Base-by-base conservation (phyloP, 495 filamentous ascomycete species). In the Wilcoxina mikolae region DNA sequence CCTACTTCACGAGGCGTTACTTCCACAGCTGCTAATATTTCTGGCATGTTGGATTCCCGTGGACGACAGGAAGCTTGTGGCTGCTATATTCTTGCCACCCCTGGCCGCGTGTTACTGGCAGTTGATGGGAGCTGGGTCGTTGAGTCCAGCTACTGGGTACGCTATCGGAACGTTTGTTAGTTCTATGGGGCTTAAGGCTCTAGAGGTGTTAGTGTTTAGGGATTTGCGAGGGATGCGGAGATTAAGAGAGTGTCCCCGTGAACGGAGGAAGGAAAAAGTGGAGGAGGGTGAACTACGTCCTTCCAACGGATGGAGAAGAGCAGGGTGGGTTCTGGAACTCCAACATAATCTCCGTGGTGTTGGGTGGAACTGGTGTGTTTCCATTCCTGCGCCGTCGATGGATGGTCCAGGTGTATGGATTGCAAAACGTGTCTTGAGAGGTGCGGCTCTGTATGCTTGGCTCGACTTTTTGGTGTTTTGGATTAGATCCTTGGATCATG, bases 381-480 rank as follows among this genome's bases (percentile, higher is more conserved):
- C 9, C 3, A 15, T 15, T 11, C 49, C 11, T 2, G 29, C 11
- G 15, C 11, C 9, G 12, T 3, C 10, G n/a, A 26, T 15, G 15
- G 31, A 10, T n/a, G 17, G 27, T 1, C 28, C 11, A 2, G 22
- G 2, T 17, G 18, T 9, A 38, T 52, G 49, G 49, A 9, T 52
- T 7, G 15, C 39, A 2, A 9, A 7, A 15, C 20, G 29, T 4
- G 29, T 41, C 1, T 2, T 26, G 3, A 11, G 49, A 9, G 29
- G 28, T 3, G 49, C 49, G 15, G 28, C 31, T 26, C 51, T 60
- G 5, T 33, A 17, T 45, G 2, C 27, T 18, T 62, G 55, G 50
- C n/a, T 62, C 23, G 60, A 62, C 29, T n/a, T 62, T n/a, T 25
- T 62, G 3, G 59, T 57, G 26, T 60, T 24, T 18, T 24, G 47